Base-by-base conservation (phyloP, 2,329 filamentous ascomycete species). In the Thermoascus crustaceus region DNA sequence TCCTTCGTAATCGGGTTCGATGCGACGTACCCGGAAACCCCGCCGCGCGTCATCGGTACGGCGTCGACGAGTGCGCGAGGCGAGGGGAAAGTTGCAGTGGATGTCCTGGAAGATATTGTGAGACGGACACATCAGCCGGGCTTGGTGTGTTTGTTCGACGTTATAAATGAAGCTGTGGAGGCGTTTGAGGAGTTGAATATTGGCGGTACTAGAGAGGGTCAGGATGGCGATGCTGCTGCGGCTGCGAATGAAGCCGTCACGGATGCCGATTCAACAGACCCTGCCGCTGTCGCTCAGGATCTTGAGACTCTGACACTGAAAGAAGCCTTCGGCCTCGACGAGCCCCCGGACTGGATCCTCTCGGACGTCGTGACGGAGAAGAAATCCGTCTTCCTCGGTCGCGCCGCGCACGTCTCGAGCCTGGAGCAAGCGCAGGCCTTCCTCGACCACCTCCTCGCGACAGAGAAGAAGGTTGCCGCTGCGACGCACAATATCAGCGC, bases 401-500 rank as follows among this genome's bases (percentile, higher is more conserved):
- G 87, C 22, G 80, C 76, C 22, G 82, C 83, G 0, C 63, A 62
- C 2, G 85, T 94, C 2, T 66, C 71, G 0, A 84, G 80, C 3
- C 75, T 84, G 1, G 66, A 71, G 1, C 75, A 91, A 58, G 89
- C 88, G 2, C 75, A 77, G 39, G 61, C 66, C 2, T 88, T 76
- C 52, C 64, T 96, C 1, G 69, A 76, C 27, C 80, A 93, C 57
- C 72, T 98, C 1, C 71, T 95, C 5, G 73, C 80, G 4, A 83
- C 78, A 6, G 87, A 96, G 61, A 87, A 83, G 63, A 86, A 84
- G 48, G 80, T 86, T 22, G 80, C 86, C n/a, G 69, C 73, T 30
- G 91, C 91, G 4, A 87, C 89, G 41, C 91, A 98, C 60, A 96
- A 96, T 59, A 95, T 98, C 54, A 88, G 82, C 13, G 89, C 89